phyloP scores from a whole-genome alignment of 1,284 basidiomycete species.

The Inonotus hispidus region DNA sequence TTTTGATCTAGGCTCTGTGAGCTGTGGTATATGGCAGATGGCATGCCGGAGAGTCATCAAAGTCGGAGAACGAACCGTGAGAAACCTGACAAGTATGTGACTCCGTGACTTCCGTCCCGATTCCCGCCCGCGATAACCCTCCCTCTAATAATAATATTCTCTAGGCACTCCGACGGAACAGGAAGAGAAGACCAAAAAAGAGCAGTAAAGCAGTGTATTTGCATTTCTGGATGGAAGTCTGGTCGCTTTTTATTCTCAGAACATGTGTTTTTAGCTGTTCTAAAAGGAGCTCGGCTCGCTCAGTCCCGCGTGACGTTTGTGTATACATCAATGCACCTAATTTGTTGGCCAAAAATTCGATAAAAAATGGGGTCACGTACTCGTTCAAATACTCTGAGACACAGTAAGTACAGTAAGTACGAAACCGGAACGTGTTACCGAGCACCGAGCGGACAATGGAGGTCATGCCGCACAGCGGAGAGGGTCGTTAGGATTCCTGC shows the following conservation, averaged over 20 bases:
- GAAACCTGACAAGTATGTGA: constrained; percentile 3
- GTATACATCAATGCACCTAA: too few relatives aligned
- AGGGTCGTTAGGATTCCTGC: neutral
- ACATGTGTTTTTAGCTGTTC: constrained; percentile 5
- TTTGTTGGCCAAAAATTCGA: neutral
- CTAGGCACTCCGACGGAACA: constrained; percentile 19
- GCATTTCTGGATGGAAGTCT: neutral
- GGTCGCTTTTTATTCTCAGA: neutral
- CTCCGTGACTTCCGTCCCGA: constrained; percentile 6
- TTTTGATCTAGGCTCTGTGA: constrained; percentile 22
- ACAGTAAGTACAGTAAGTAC: neutral
- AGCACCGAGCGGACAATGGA: neutral
- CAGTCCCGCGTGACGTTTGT: neutral
- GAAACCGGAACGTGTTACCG: neutral
- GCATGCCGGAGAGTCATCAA: constrained; percentile 13
- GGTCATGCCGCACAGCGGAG: neutral
- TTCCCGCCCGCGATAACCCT: constrained; percentile 1
- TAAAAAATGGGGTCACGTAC: neutral
- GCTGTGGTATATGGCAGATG: constrained; percentile 19
- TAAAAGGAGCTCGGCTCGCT: constrained; percentile 2
- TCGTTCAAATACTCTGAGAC: neutral
- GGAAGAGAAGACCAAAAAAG: constrained; percentile 8
- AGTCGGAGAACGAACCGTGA: constrained; percentile 19
- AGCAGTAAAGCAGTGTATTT: constrained; percentile 7
- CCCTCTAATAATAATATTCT: constrained; percentile 3